phyloP scores from a whole-genome alignment of 179 eudicot species.

The Pouteria campechiana region DNA sequence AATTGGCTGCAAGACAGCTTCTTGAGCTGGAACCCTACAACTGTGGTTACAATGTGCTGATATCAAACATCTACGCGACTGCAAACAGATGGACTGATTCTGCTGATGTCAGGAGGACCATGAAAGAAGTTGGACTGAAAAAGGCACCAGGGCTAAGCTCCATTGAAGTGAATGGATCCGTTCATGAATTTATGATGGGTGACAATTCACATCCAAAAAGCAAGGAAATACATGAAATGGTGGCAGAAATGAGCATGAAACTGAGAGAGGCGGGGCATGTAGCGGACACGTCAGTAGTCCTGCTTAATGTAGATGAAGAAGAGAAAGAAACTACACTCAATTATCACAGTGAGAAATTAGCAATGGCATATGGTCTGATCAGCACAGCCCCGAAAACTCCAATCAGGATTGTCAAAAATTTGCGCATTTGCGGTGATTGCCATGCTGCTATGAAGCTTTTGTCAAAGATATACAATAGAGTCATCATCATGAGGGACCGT shows the following conservation, averaged over 20 bases:
- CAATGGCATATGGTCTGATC: slow-evolving; percentile 31
- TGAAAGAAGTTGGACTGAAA: slow-evolving; percentile 21
- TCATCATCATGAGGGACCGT: slow-evolving; percentile 24
- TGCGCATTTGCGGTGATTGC: slow-evolving; percentile 37
- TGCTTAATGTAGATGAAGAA: slow-evolving; percentile 32
- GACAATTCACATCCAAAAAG: slow-evolving; percentile 24
- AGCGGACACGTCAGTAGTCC: slow-evolving; percentile 24
- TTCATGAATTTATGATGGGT: slow-evolving; percentile 27
- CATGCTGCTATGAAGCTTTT: slow-evolving; percentile 34
- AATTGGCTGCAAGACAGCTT: slow-evolving; percentile 20
- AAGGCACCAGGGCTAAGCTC: slow-evolving; percentile 45
- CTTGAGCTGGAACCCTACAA: slow-evolving; percentile 40
- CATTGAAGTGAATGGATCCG: slow-evolving; percentile 23
- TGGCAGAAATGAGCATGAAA: slow-evolving; percentile 15
- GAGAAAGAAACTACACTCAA: slow-evolving; percentile 29
- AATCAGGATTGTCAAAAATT: slow-evolving; percentile 28
- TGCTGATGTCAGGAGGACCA: slow-evolving; percentile 21
- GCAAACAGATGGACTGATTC: slow-evolving; percentile 38
- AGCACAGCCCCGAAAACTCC: slow-evolving; percentile 16
- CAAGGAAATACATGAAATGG: slow-evolving; percentile 18
- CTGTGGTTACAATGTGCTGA: slow-evolving; percentile 32
- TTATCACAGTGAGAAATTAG: slow-evolving; percentile 35
- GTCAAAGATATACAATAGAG: slow-evolving; percentile 25
- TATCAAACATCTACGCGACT: slow-evolving; percentile 36
- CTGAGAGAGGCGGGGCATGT: slow-evolving; percentile 23